Evolutionary conservation across 2,329 filamentous ascomycete genomes (phyloP), one percentile per base, ranked within the genome.

Genomic region (Helotiales sp.): DNA sequence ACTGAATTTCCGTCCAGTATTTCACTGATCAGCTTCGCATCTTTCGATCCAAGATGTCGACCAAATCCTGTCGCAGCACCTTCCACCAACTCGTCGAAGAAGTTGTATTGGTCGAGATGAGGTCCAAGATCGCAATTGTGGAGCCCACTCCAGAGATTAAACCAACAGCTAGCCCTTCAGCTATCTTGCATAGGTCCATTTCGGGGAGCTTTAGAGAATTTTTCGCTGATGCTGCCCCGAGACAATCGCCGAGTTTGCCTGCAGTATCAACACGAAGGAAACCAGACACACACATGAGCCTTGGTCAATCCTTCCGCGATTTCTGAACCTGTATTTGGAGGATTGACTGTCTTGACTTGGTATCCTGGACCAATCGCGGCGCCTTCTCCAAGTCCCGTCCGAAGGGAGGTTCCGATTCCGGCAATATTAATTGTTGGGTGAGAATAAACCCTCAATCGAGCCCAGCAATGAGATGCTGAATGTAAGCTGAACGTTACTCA

Each of bases 21-120:
- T 65, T 75, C 72, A 37, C 76, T 74, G 5, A 72, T 72, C 2
- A 78, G 71, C 13, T 78, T 62, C 1, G 79, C 75, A 6, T 75
- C 78, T 37, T 79, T 75, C 2, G 75, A 75, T 0, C 78, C 78
- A 3, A 80, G 70, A 0, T 79, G 79, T 22, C 75, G 74, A 7
- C 78, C 79, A 30, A 80, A 77, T 0, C 79, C 78, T 20, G 73
- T 73, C 0, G 78, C 77, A 11, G 76, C 78, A 13, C 79, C 79
- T 17, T 73, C 74, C 20, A 79, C 67, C 1, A 77, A 75, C 66
- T 80, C 79, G 63, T 81, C 72, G 32, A 79, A 80, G 3, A 61
- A 6, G 79, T 65, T 22, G 72, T 75, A 24, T 69, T 45, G 10
- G 60, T 59, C 26, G 61, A 37, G 13, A 70, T n/a, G 2, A 67